phyloP scores from a whole-genome alignment of 306 rosid species.

The Fragaria iinumae region DNA sequence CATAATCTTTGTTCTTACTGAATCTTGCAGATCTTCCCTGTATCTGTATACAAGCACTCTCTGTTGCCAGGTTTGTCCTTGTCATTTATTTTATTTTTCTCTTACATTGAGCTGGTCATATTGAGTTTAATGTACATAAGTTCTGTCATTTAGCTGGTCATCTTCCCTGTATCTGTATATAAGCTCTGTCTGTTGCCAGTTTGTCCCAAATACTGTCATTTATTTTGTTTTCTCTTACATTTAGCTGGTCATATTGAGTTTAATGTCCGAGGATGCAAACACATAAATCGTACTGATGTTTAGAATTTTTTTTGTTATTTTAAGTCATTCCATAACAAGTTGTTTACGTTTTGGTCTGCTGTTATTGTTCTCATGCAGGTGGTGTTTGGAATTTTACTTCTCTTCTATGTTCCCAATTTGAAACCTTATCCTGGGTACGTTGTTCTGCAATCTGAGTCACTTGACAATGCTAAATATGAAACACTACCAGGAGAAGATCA shows the following conservation, averaged over 20 bases:
- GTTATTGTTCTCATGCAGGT: constrained; percentile 46
- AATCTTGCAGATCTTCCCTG: constrained; percentile 53
- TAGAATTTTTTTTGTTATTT: background rate
- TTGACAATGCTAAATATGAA: constrained; percentile 59
- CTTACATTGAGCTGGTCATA: background rate
- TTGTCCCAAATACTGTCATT: background rate
- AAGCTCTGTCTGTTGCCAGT: constrained; percentile 56
- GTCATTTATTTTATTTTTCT: background rate
- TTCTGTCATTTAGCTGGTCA: no score
- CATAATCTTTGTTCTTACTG: constrained; percentile 20
- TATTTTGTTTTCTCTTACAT: background rate
- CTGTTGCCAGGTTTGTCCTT: constrained; percentile 53
- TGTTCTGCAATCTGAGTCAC: constrained; percentile 40
- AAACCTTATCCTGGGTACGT: constrained; percentile 60
- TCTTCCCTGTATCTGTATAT: constrained; percentile 47
- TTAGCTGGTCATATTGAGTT: background rate
- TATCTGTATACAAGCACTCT: constrained; percentile 47
- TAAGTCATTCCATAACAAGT: background rate
- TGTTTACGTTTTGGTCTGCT: constrained; percentile 6
- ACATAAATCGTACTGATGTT: background rate
- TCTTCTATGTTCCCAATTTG: constrained; percentile 64
- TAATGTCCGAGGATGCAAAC: background rate
- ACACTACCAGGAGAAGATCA: constrained; percentile 61
- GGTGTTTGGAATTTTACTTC: constrained; percentile 64
- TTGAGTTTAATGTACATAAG: background rate